These are phyloP conservation scores for Yamadazyma spencermartinsiae DNA, from an alignment of 1,139 yeast species.

Conservation along the genomic window DNA sequence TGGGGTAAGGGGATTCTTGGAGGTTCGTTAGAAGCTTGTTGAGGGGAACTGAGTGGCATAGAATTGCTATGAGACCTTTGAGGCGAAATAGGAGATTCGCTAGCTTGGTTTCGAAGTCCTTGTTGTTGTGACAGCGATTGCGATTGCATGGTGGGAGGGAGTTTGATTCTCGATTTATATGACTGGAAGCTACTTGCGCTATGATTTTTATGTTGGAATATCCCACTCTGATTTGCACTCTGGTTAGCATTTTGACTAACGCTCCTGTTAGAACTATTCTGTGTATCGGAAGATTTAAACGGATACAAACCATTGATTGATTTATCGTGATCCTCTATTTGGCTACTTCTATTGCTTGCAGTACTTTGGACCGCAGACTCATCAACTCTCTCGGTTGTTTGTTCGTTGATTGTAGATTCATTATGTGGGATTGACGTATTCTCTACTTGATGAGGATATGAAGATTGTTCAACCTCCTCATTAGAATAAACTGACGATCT, in stretches of 20 bases:
- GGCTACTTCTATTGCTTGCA: background rate
- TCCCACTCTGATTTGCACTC: slow-evolving; percentile 2
- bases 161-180: slow-evolving; percentile 34
- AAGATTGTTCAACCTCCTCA: slow-evolving; percentile 8
- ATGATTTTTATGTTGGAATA: slow-evolving; percentile 18
- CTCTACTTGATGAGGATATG: background rate
- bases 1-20: slow-evolving; percentile 15
- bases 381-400: background rate
- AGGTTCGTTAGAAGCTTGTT: slow-evolving; percentile 8
- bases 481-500: slow-evolving; percentile 24
- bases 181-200: slow-evolving; percentile 30
- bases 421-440: slow-evolving; percentile 2
- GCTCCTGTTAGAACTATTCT: background rate
- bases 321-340: background rate
- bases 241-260: background rate
- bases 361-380: slow-evolving; percentile 1
- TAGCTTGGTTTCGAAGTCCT: slow-evolving; percentile 1
- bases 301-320: background rate
- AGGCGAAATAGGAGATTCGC: background rate
- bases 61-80: background rate
- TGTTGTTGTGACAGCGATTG: slow-evolving; percentile 1
- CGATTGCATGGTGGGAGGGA: slow-evolving; percentile 24
- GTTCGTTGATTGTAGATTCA: slow-evolving; percentile 3
- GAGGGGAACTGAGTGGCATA: slow-evolving; percentile 2
- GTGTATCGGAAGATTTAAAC: slow-evolving; percentile 1